Evolutionary conservation across 192 early-diverging fungal species (phyloP), one percentile per base, ranked within the genome.

Genomic region (Phycomyces nitens): DNA sequence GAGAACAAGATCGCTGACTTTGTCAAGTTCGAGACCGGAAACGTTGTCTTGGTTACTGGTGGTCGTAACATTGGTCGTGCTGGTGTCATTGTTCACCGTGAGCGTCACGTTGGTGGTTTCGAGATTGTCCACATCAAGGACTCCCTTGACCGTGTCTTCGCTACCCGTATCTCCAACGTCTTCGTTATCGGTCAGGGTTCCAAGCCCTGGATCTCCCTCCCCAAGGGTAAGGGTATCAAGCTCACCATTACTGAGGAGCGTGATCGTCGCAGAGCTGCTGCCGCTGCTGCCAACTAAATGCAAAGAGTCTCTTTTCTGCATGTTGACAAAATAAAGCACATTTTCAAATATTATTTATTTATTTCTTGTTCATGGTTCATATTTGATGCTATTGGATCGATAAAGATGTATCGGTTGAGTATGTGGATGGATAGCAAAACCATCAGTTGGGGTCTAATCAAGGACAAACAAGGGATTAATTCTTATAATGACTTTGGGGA

Each of bases 121-220:
- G 96, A 99, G 74, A 96, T 99, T 75, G 89, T 98, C 62, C 96
- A 99, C 84, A 84, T 99, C 80, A 98, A 98, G 93, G 98, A 99
- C 77, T 81, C 91, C 34, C 80, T 87, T 61, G 96, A 95, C 79
- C 90, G 91, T 75, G 80, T 88, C 73, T 99, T 99, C 79, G 96
- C 98, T 71, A 99, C 98, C 71, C 95, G 96, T 82, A 78, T 94
- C 75, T 81, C 83, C 78, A 99, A 99, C 90, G 94, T 99, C 56
- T 93, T 93, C 78, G 78, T 87, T 60, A 88, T 92, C 78, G 91
- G 91, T 66, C 80, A 88, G 63, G 88, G 89, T 66, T 92, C 89
- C 88, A 90, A 93, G 86, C 85, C 95, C 51, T 93, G 86, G 86
- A 89, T 99, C 82, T 96, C 94, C 41, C 86, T 98, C 64, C 97